Percentiles rank a stretch among this genome's conserved stretches.
These are phyloP conservation scores for Noccaea bulbosa DNA, from an alignment of 345 rosid genomes.

Conservation along the genomic window DNA sequence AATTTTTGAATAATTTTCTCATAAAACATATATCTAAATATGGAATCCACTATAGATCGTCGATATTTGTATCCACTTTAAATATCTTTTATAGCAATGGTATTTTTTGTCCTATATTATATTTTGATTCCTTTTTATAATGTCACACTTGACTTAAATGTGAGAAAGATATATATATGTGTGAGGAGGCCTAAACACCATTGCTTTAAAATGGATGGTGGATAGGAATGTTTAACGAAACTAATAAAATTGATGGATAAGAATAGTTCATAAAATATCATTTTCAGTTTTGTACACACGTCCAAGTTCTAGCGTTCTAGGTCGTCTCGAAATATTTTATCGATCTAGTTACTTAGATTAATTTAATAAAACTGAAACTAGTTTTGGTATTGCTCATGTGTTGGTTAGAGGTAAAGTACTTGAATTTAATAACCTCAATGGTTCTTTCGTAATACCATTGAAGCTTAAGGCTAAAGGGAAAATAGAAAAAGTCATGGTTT, in stretches of 20 bases:
- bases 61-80: conserved; percentile 11
- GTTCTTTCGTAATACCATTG: conserved; percentile 21
- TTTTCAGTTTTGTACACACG: conserved; percentile 29
- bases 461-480: conserved; percentile 4
- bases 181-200: conserved; percentile 22
- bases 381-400: conserved; percentile 4
- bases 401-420: neutral
- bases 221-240: conserved; percentile 24
- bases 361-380: neutral
- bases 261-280: conserved; percentile 12
- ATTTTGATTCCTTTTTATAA: conserved; percentile 18
- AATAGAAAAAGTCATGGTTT: conserved; percentile 3
- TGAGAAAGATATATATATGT: neutral
- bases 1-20: conserved; percentile 2
- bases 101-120: conserved; percentile 13
- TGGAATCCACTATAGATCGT: conserved; percentile 39
- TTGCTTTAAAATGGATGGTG: conserved; percentile 40
- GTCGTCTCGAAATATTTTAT: conserved; percentile 11
- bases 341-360: neutral
- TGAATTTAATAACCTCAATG: conserved; percentile 23
- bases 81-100: neutral
- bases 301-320: conserved; percentile 1
- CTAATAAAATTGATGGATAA: conserved; percentile 37
- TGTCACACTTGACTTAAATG: conserved; percentile 7
- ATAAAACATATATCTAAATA: conserved; percentile 15